A percentile compares a stretch with the other conserved stretches of the same genome.
Evolutionary conservation across 805 yeast genomes (phyloP).

Genomic region (Hanseniaspora nectarophila): DNA sequence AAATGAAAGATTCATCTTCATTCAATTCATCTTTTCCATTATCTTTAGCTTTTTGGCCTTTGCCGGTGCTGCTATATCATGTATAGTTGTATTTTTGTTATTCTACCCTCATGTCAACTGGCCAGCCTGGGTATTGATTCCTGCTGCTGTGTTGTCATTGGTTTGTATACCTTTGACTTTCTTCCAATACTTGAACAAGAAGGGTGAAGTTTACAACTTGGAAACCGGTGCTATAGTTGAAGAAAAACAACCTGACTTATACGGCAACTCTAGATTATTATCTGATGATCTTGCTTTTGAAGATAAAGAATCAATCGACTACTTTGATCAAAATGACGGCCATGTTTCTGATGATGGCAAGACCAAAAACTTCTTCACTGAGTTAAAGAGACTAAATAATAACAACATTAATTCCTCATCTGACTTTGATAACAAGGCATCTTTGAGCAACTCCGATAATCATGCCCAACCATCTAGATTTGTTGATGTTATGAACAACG

Average conservation of each 20-base stretch:
- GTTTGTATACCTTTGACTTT: slow-evolving; percentile 40
- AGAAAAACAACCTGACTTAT: background rate
- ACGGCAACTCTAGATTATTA: slow-evolving; percentile 3
- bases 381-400: background rate
- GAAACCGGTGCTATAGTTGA: slow-evolving; percentile 9
- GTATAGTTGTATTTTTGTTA: slow-evolving; percentile 43
- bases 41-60: slow-evolving; percentile 40
- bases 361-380: slow-evolving; percentile 6
- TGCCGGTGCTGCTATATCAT: slow-evolving; percentile 41
- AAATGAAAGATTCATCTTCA: slow-evolving; percentile 18
- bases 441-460: background rate
- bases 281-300: slow-evolving; percentile 12
- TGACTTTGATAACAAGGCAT: slow-evolving; percentile 4
- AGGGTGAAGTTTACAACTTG: slow-evolving; percentile 1
- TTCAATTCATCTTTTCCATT: slow-evolving; percentile 35
- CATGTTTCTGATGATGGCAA: slow-evolving; percentile 7
- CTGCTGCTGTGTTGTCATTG: slow-evolving; percentile 48
- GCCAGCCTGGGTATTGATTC: slow-evolving; percentile 64
- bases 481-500: slow-evolving; percentile 9
- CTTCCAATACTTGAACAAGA: slow-evolving; percentile 19
- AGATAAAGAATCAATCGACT: background rate
- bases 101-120: slow-evolving; percentile 57
- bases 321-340: slow-evolving; percentile 4
- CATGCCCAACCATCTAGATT: slow-evolving; percentile 5
- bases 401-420: slow-evolving; percentile 1